A percentile compares a stretch with the other conserved stretches of the same genome.
These are phyloP conservation scores for Acanthamoeba polyphaga DNA, from an alignment of 208 protist genomes.

Conservation along the genomic window DNA sequence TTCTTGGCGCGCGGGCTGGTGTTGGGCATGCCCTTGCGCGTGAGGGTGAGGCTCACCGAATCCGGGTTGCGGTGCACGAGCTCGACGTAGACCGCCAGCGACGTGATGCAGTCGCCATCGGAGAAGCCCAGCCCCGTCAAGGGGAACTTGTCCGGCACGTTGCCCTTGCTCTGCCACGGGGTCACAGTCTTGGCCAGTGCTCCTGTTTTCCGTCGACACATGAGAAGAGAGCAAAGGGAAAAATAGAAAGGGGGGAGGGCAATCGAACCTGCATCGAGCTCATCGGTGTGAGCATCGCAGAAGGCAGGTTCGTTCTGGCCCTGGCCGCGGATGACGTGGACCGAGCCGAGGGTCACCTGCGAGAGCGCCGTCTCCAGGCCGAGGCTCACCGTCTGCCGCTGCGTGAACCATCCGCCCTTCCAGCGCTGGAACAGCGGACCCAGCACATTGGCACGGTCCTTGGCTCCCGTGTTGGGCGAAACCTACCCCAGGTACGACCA, in stretches of 20 bases:
- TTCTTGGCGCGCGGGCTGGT: conserved; percentile 33
- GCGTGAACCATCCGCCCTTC: conserved; percentile 61
- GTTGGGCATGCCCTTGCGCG: background rate
- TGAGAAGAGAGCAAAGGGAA: no score
- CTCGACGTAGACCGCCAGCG: background rate
- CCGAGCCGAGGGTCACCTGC: background rate
- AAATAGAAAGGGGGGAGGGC: no score
- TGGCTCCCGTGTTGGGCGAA: conserved; percentile 43
- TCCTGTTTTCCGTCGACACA: no score
- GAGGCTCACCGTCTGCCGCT: conserved; percentile 39
- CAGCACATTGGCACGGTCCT: background rate
- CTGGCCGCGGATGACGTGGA: conserved; percentile 30
- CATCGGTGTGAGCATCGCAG: conserved; percentile 57
- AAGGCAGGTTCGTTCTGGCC: background rate
- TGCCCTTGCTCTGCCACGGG: background rate
- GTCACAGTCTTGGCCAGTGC: background rate
- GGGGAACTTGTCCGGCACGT: background rate
- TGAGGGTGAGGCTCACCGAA: background rate
- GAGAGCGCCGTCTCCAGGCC: conserved; percentile 2
- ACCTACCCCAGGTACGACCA: background rate
- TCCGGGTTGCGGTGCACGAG: background rate
- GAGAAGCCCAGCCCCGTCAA: background rate
- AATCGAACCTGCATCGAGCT: background rate
- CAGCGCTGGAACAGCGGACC: conserved; percentile 56
- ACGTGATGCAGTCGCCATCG: conserved; percentile 17